Base-by-base conservation (phyloP, 345 rosid genomes). In the Ailanthus altissimus region DNA sequence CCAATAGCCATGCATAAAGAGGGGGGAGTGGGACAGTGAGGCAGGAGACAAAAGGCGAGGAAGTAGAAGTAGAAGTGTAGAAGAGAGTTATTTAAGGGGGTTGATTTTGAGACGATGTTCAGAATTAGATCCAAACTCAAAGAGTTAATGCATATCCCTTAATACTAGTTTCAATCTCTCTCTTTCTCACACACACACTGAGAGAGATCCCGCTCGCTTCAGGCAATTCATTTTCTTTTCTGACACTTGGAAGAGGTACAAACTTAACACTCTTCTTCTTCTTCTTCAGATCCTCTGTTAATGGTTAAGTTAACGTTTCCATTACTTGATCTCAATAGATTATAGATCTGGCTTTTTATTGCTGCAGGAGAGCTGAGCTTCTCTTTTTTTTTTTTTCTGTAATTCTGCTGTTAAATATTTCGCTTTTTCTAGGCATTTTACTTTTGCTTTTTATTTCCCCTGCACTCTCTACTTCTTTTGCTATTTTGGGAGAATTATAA, bases 11-110 rank as follows among this genome's bases (percentile, higher is more conserved):
- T n/a, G n/a, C n/a, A n/a, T n/a, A n/a, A n/a, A n/a, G n/a, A n/a
- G n/a, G n/a, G n/a, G n/a, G 38, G 15, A 49, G 53, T 49, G 62
- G 4, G 38, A 23, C 36, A 25, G 38, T 2, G 13, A 59, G 32
- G 36, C 16, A 25, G 36, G 38, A 26, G 38, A 59, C 63, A 59
- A 15, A 23, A 26, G 63, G 63, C 63, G 63, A 58, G 36, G 5
- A 58, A 23, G 63, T 59, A 26, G 63, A 23, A 59, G 63, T n/a
- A n/a, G n/a, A n/a, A n/a, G n/a, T n/a, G n/a, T n/a, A n/a, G 63
- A 23, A 59, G 63, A 11, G 63, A 23, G 2, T 25, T 59, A 25
- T 59, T 12, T 12, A 25, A 59, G 26, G 32, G 20, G 21, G 51
- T n/a, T 9, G 63, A n/a, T 10, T 3, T 10, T 23, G 63, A 26